Conservation (phyloP, 345 rosid genomes). For the Salix udensis region DNA sequence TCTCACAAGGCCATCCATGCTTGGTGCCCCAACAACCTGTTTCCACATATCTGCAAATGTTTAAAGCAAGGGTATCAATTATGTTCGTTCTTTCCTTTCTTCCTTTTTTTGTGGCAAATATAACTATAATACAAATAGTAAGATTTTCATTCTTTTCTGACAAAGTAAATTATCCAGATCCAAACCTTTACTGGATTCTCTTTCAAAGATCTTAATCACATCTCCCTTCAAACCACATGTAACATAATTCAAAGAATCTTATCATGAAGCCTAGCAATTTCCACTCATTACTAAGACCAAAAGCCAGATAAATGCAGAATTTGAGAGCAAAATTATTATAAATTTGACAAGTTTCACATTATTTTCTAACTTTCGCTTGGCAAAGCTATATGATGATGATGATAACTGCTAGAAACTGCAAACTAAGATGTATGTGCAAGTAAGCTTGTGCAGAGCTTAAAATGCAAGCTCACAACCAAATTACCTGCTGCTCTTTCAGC, state of each 20-base stretch:
- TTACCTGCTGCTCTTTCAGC: conserved; percentile 89
- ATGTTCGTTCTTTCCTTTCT: not conserved
- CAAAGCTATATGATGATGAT: not conserved
- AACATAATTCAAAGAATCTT: not conserved
- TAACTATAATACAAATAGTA: not conserved
- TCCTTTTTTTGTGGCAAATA: not conserved
- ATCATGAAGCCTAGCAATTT: not conserved
- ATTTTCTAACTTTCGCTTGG: not conserved
- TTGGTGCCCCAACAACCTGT: conserved; percentile 70
- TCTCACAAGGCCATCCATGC: conserved; percentile 61
- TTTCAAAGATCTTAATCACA: not conserved
- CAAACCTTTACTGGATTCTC: not conserved
- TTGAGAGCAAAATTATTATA: not conserved
- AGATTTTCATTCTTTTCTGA: not conserved
- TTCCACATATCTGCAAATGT: conserved; percentile 82
- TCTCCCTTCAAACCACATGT: not conserved
- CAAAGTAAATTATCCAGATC: not conserved
- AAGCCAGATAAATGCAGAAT: not conserved
- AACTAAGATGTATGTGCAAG: not conserved
- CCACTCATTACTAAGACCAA: not conserved
- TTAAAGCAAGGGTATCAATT: not conserved
- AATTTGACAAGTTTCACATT: not conserved
- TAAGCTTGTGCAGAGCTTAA: not conserved
- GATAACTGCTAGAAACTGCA: not conserved
- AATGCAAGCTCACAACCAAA: not conserved